Evolutionary conservation across 371 early-diverging fungal genomes (phyloP), one percentile per base, ranked within the genome.

Genomic region (Haplosporangium sp.): DNA sequence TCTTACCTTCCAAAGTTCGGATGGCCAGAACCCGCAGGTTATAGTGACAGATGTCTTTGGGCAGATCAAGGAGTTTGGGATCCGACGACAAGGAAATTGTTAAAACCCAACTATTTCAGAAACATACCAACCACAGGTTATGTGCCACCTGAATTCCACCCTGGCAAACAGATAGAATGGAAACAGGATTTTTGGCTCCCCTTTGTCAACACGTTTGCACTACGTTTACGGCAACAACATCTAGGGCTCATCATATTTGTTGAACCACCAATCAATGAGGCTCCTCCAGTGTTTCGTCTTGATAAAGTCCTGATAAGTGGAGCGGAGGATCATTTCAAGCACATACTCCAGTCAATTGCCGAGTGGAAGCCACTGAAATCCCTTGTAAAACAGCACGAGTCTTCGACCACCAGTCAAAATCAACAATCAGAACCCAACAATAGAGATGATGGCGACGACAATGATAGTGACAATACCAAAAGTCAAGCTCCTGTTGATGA

Each of bases 251-350:
- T 89, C 50, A 84, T 94, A 55, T 89, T 94, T 73, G 91, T 94
- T 13, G 95, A 94, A 69, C 95, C 95, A 0, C 84, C 94, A 8
- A 91, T 94, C 27, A 92, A 93, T 64, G 93, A 93, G 69, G 75
- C 69, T 0, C 82, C 82, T 1, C 82, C 82, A 4, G 73, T 72
- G 53, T 76, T 79, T 39, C 38, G 67, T 1, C 53, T 63, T 27
- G 63, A 67, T 37, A 83, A 63, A 75, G 63, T 70, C 37, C 50
- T 69, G 37, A 68, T 66, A 61, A 78, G 6, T 56, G 84, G 39
- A 69, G 88, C 47, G 13, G 62, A 44, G 15, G 79, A 78, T 34
- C 66, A 69, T 27, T 3, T 78, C 10, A 48, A 38, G 50, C 69
- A 78, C 44, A 69, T 78, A 67, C 53, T 78, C n/a, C 38, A 53